Percentiles rank a stretch among this genome's conserved stretches.
Conservation (phyloP, 768 basidiomycete species). For the Kwoniella dendrophila region DNA sequence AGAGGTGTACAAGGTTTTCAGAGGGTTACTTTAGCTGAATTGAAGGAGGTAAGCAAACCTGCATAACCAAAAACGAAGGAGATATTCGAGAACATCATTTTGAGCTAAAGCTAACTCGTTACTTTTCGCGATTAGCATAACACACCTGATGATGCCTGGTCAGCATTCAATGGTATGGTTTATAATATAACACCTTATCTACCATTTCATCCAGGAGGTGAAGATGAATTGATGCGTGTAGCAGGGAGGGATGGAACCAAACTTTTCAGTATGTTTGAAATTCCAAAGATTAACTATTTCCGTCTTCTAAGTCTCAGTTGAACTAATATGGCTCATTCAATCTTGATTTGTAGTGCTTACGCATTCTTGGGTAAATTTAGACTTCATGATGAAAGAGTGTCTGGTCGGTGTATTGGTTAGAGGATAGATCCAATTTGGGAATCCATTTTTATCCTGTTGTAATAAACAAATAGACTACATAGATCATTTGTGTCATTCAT, state of each 20-base stretch:
- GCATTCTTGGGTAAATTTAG: slow-evolving; percentile 96
- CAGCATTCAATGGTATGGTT: slow-evolving; percentile 86
- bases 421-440: slow-evolving; percentile 21
- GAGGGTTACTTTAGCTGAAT: slow-evolving; percentile 39
- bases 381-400: slow-evolving; percentile 91
- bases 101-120: not conserved
- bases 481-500: too few species aligned
- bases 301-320: too few species aligned
- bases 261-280: slow-evolving; percentile 73
- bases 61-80: not conserved
- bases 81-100: not conserved
- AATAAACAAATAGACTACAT: not conserved
- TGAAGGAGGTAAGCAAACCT: slow-evolving; percentile 33
- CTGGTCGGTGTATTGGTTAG: slow-evolving; percentile 83
- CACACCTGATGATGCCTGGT: slow-evolving; percentile 86
- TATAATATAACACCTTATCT: slow-evolving; percentile 95
- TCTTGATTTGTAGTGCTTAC: slow-evolving; percentile 66
- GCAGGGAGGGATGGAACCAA: slow-evolving; percentile 94
- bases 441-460: not conserved
- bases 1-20: slow-evolving; percentile 61
- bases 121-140: slow-evolving; percentile 63
- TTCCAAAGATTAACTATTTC: too few species aligned
- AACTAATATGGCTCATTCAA: not conserved
- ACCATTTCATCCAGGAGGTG: slow-evolving; percentile 90
- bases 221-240: slow-evolving; percentile 88